Conservation (phyloP, 2,329 filamentous ascomycete genomes). For the Didymella pomorum region DNA sequence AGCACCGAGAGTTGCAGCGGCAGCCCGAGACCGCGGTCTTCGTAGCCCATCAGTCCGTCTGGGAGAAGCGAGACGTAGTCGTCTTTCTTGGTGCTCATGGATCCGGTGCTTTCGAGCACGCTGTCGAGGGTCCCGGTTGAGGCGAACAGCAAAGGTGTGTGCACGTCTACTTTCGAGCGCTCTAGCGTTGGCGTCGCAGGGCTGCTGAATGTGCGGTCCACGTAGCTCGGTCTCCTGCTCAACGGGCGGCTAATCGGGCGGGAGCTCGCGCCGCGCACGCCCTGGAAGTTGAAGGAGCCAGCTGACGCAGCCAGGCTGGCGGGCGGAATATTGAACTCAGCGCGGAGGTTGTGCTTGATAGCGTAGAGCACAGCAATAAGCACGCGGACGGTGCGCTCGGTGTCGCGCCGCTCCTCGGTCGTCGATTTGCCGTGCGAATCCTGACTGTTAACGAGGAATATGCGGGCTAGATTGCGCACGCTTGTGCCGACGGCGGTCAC, state of each 20-base stretch:
- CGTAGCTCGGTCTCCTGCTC: constrained; percentile 39
- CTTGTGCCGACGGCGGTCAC: constrained; percentile 65
- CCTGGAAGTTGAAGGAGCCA: constrained; percentile 23
- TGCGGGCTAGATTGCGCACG: constrained; percentile 66
- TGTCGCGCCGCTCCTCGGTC: constrained; percentile 60
- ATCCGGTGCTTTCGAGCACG: constrained; percentile 38
- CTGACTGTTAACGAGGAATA: constrained; percentile 60
- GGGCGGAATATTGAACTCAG: constrained; percentile 63
- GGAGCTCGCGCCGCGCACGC: constrained; percentile 22
- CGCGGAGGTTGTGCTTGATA: constrained; percentile 69
- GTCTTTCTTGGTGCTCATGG: constrained; percentile 47
- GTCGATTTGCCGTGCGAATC: constrained; percentile 32
- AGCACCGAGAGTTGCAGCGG: constrained; percentile 68
- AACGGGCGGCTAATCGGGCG: constrained; percentile 22
- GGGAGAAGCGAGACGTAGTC: constrained; percentile 63
- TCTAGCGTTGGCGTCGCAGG: constrained; percentile 19
- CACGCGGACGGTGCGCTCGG: constrained; percentile 66
- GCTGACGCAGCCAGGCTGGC: constrained; percentile 37
- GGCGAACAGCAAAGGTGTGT: constrained; percentile 32
- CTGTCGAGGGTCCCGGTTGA: constrained; percentile 29
- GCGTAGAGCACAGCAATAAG: constrained; percentile 69
- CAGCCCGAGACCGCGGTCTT: constrained; percentile 66
- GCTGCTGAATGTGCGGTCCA: constrained; percentile 25
- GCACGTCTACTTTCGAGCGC: constrained; percentile 8
- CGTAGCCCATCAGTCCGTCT: constrained; percentile 58